Conservation (phyloP, 441 rosid species). For the Gossypium gossypioides region DNA sequence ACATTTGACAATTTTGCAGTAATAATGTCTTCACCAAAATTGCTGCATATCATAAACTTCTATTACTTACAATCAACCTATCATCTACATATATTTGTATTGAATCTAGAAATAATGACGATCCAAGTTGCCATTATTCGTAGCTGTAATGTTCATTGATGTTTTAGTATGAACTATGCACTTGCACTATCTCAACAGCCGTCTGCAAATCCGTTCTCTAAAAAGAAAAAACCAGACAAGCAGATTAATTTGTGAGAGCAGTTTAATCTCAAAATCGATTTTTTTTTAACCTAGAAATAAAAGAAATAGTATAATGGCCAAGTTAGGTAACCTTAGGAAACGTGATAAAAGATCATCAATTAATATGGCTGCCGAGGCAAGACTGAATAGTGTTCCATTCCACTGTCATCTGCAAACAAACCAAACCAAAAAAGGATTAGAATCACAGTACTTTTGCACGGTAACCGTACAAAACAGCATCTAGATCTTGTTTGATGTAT, state of each 20-base stretch:
- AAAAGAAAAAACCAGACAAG: not conserved
- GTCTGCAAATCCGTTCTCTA: not conserved
- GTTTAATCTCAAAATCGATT: not conserved
- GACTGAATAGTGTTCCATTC: not conserved
- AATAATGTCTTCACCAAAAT: not conserved
- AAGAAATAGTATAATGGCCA: not conserved
- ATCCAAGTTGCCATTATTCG: not conserved
- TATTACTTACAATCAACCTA: not conserved
- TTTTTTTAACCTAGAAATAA: not conserved
- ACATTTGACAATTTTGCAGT: not conserved
- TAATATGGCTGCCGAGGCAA: not conserved
- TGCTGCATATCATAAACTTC: not conserved
- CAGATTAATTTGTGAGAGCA: not conserved
- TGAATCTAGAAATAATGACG: not conserved
- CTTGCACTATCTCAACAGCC: not conserved
- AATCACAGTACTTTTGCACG: no score
- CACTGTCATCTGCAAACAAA: not conserved
- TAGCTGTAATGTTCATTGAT: not conserved
- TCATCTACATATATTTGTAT: not conserved
- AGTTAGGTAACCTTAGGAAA: not conserved
- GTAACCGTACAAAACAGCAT: no score
- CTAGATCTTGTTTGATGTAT: no score
- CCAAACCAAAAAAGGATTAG: not conserved
- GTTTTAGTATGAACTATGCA: not conserved
- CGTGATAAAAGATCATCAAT: not conserved